These are phyloP conservation scores for Setomelanomma holmii DNA, from an alignment of 2,329 filamentous ascomycete genomes.

Conservation along the genomic window DNA sequence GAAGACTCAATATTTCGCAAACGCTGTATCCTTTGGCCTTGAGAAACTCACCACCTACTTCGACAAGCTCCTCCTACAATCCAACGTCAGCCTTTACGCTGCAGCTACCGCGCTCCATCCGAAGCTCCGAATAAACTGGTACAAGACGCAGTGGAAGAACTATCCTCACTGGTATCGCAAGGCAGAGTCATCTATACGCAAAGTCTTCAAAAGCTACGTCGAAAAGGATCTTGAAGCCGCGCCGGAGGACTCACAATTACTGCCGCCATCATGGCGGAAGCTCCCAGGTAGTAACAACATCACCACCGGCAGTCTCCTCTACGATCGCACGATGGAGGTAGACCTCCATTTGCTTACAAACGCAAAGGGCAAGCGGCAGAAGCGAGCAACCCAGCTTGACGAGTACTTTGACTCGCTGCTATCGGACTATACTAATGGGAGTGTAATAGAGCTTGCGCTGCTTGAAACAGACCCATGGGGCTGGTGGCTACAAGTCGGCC, in stretches of 20 bases:
- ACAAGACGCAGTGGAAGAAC: constrained; percentile 5
- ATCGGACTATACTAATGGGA: constrained; percentile 3
- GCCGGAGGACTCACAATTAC: background rate
- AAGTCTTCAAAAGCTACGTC: constrained; percentile 4
- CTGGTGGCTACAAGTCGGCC: constrained; percentile 8
- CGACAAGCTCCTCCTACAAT: too few relatives aligned
- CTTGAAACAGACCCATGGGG: background rate
- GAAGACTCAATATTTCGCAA: constrained; percentile 3
- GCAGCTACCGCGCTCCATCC: too few relatives aligned
- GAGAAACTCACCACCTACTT: too few relatives aligned
- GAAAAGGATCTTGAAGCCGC: background rate
- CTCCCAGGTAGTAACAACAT: background rate
- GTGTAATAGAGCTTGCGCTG: background rate
- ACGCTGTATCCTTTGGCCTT: background rate
- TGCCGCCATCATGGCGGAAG: background rate
- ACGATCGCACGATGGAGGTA: constrained; percentile 5
- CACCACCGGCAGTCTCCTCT: too few relatives aligned
- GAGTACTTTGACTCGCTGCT: too few relatives aligned
- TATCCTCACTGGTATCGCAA: constrained; percentile 1
- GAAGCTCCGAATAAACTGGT: constrained; percentile 9
- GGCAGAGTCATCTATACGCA: too few relatives aligned
- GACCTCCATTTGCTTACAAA: constrained; percentile 4
- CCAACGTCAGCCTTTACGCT: too few relatives aligned
- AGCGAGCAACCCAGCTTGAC: constrained; percentile 6
- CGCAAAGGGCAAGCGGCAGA: constrained; percentile 5